Evolutionary conservation across 2,329 filamentous ascomycete species (phyloP), one percentile per base, ranked within the genome.

Genomic region (Calonectria ilicicola): DNA sequence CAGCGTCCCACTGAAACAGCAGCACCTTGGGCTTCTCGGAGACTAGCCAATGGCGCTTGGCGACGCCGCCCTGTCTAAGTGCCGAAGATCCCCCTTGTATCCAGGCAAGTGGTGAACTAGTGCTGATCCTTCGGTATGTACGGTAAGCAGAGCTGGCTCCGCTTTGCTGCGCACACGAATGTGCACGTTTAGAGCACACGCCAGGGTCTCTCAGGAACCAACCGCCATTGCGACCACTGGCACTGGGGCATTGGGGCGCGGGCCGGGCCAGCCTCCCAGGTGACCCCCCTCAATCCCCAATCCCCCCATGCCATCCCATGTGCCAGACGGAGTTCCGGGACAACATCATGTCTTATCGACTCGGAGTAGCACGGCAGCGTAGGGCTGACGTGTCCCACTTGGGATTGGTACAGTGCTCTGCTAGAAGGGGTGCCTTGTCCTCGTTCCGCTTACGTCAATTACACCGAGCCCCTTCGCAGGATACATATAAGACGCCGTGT

Each of bases 311-410:
- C 3, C 32, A 35, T 42, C 40, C 29, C 47, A 51, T 21, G 26
- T 10, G n/a, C n/a, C 42, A 32, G 23, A 32, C 12, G 29, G 53
- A 23, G 56, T 10, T 35, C 12, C 32, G 12, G 32, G 32, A 35
- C 32, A 15, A 15, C 19, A 56, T 29, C 42, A n/a, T 14, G 10
- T 19, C 53, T 58, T 58, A 58, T 58, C 53, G 32, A 38, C n/a
- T 21, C 53, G 53, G 53, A 9, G 26, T 42, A 46, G 44, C 29
- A 65, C 42, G 62, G 46, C 27, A 65, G 27, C 19, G 44, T 65
- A 65, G 62, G 62, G 62, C 62, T 65, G 62, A 65, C 44, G 42
- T 51, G 62, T 58, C 38, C 53, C 53, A 58, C 53, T 58, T 38
- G 53, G 29, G 32, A 21, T 40, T 35, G 44, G 62, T 15, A 23